Percentiles rank a stretch among this genome's conserved stretches.
phyloP scores from a whole-genome alignment of 129 eudicot species.

The Calendula officinalis region DNA sequence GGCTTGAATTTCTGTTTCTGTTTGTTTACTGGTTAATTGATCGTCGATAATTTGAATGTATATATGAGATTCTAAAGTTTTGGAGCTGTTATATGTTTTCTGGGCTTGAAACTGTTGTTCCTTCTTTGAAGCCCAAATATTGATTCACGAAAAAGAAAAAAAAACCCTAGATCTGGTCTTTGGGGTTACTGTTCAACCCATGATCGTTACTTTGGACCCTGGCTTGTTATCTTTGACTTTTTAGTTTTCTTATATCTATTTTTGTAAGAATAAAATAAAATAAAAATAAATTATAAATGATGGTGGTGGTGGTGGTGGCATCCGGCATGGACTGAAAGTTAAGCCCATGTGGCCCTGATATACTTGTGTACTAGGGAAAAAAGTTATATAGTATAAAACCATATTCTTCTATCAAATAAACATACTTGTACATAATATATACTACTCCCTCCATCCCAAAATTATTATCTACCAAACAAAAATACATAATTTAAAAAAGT shows the following conservation, averaged over 20 bases:
- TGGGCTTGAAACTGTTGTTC: constrained; percentile 23
- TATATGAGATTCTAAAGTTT: neutral
- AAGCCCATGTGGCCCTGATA: constrained; percentile 28
- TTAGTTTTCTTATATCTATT: neutral
- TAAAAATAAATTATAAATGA: too few relatives aligned
- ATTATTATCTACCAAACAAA: too few relatives aligned
- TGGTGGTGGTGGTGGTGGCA: constrained; percentile 5
- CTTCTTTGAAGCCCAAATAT: constrained; percentile 37
- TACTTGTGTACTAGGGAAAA: neutral
- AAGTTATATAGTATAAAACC: constrained; percentile 1
- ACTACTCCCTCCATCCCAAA: too few relatives aligned
- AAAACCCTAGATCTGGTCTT: constrained; percentile 46
- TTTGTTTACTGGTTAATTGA: constrained; percentile 3
- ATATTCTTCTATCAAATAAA: neutral
- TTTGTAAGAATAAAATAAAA: neutral
- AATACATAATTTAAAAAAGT: too few relatives aligned
- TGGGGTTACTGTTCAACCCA: constrained; percentile 29
- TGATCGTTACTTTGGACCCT: constrained; percentile 13
- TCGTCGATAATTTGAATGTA: neutral
- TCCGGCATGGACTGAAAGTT: constrained; percentile 1
- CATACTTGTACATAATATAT: too few relatives aligned
- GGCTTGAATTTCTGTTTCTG: neutral
- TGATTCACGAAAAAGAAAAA: constrained; percentile 3
- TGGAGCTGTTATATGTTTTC: neutral
- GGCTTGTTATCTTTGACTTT: constrained; percentile 7